Evolutionary conservation across 768 basidiomycete genomes (phyloP).

Genomic region (Xerocomellus intermedius): DNA sequence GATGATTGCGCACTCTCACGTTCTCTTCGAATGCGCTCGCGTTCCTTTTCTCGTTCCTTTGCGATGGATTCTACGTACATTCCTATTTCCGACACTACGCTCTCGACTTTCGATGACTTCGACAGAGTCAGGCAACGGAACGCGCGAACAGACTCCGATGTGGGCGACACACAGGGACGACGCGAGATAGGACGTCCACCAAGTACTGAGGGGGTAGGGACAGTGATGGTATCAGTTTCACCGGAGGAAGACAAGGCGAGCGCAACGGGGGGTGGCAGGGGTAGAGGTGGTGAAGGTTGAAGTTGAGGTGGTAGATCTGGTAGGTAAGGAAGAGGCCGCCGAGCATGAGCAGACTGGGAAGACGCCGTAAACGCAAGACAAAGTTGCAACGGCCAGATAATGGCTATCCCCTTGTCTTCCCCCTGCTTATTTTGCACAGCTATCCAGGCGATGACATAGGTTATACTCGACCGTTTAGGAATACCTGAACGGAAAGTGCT

Average conservation of each 20-base stretch:
- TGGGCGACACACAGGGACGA: slow-evolving; percentile 35
- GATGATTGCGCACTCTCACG: slow-evolving; percentile 46
- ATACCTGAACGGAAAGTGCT: slow-evolving; percentile 19
- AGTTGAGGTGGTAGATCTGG: slow-evolving; percentile 66
- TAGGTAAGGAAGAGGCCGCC: slow-evolving; percentile 48
- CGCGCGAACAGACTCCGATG: slow-evolving; percentile 38
- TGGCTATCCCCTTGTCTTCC: slow-evolving; percentile 74
- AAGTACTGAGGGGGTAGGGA: slow-evolving; percentile 10
- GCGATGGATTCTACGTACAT: slow-evolving; percentile 74
- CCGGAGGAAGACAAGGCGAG: slow-evolving; percentile 21
- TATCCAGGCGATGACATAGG: slow-evolving; percentile 70
- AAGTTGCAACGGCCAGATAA: slow-evolving; percentile 69
- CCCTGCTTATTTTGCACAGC: slow-evolving; percentile 75
- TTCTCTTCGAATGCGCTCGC: slow-evolving; percentile 69
- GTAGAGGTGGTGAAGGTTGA: slow-evolving; percentile 50
- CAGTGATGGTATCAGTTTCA: background rate
- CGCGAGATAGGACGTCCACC: slow-evolving; percentile 31
- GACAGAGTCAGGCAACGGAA: slow-evolving; percentile 54
- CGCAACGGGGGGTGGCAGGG: slow-evolving; percentile 34
- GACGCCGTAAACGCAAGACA: slow-evolving; percentile 47
- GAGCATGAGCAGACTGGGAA: slow-evolving; percentile 36
- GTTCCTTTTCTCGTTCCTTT: slow-evolving; percentile 73
- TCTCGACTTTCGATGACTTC: slow-evolving; percentile 47
- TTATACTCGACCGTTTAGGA: slow-evolving; percentile 18
- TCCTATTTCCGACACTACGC: slow-evolving; percentile 59